These are phyloP conservation scores for Nepenthes mirabilis DNA, from an alignment of 148 eudicot genomes.

Conservation along the genomic window DNA sequence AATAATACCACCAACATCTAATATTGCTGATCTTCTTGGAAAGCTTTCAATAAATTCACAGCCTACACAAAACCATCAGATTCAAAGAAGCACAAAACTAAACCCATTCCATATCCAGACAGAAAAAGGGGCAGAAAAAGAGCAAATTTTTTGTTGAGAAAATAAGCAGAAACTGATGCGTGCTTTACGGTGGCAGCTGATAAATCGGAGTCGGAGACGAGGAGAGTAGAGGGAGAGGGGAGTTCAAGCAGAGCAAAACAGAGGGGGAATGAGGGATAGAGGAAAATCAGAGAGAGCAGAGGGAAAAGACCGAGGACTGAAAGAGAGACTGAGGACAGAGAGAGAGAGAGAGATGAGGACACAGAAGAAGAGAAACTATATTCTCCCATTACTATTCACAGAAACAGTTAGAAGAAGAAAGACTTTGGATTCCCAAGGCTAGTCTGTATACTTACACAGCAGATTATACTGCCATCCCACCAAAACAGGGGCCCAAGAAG, in stretches of 20 bases:
- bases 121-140: slow-evolving; percentile 32
- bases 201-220: no score
- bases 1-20: neutral
- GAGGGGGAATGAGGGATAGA: no score
- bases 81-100: slow-evolving; percentile 61
- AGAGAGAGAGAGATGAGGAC: slow-evolving; percentile 17
- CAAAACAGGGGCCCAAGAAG: slow-evolving; percentile 78
- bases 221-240: no score
- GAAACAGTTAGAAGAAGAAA: slow-evolving; percentile 72
- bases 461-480: slow-evolving; percentile 88
- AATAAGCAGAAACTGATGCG: neutral
- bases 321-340: slow-evolving; percentile 79
- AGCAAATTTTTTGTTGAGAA: neutral
- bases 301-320: slow-evolving; percentile 21
- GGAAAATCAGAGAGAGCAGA: no score
- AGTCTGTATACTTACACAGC: slow-evolving; percentile 87
- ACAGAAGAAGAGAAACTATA: slow-evolving; percentile 23
- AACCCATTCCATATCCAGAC: slow-evolving; percentile 80
- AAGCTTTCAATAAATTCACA: slow-evolving; percentile 75
- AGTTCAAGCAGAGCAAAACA: no score
- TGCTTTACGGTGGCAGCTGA: neutral
- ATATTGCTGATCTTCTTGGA: neutral
- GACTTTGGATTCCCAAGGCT: slow-evolving; percentile 73
- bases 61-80: slow-evolving; percentile 27
- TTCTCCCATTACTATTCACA: slow-evolving; percentile 5